These are phyloP conservation scores for Breynia disticha DNA, from an alignment of 441 rosid genomes.

Conservation along the genomic window DNA sequence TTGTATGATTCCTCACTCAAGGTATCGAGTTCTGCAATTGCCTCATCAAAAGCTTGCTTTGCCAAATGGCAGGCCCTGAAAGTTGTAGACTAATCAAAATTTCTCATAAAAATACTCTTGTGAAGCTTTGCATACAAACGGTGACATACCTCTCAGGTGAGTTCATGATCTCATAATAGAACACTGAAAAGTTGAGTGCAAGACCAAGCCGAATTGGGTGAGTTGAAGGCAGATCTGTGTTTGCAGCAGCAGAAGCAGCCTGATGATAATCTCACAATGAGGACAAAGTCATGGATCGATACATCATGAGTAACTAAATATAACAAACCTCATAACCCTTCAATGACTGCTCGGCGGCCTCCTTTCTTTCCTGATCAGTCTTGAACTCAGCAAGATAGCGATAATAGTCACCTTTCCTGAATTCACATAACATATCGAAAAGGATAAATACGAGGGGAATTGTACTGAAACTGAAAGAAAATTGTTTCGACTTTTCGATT, in stretches of 20 bases:
- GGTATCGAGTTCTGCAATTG: constrained; percentile 93
- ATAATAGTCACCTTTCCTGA: constrained; percentile 95
- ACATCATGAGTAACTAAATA: not conserved
- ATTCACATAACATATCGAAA: not conserved
- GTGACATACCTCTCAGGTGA: constrained; percentile 75
- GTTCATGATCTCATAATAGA: constrained; percentile 97
- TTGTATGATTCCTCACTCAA: constrained; percentile 97
- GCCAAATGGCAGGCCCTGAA: constrained; percentile 98
- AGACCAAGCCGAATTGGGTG: constrained; percentile 99
- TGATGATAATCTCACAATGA: constrained; percentile 14
- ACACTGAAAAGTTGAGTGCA: constrained; percentile 96
- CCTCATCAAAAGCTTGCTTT: constrained; percentile 98
- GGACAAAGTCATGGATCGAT: not conserved
- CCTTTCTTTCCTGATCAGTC: constrained; percentile 86
- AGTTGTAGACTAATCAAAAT: constrained; percentile 1
- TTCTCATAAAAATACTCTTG: not conserved
- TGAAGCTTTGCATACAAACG: too few species aligned
- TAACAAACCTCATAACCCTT: constrained; percentile 76
- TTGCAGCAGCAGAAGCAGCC: constrained; percentile 89
- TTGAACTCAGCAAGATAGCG: constrained; percentile 98
- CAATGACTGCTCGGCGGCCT: constrained; percentile 85
- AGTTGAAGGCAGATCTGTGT: constrained; percentile 84
- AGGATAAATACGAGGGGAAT: too few species aligned
- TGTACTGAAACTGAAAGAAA: too few species aligned
- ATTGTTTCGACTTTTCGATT: too few species aligned